A percentile compares a stretch with the other conserved stretches of the same genome.
Evolutionary conservation across 2,329 filamentous ascomycete species (phyloP).

Genomic region (Trichoderma lentiforme): DNA sequence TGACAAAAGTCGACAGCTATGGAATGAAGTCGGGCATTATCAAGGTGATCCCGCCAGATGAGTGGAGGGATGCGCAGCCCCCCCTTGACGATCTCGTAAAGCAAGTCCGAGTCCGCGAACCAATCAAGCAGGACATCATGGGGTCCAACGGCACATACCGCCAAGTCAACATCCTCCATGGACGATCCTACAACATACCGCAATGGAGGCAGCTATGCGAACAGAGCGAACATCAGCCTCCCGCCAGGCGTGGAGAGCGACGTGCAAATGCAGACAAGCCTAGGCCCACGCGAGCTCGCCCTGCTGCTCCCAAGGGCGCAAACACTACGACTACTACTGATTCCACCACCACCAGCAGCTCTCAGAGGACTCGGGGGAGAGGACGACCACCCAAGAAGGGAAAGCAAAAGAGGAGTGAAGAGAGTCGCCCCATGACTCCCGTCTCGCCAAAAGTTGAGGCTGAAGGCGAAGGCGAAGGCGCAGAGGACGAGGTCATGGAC

Average conservation of each 20-base stretch:
- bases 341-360: conserved; percentile 19
- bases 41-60: conserved; percentile 87
- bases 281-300: conserved; percentile 42
- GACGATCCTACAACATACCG: conserved; percentile 91
- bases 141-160: conserved; percentile 93
- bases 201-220: conserved; percentile 94
- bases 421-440: conserved; percentile 56
- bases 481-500: conserved; percentile 37
- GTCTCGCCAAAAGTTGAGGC: conserved; percentile 49
- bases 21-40: conserved; percentile 98
- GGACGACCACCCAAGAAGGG: conserved; percentile 39
- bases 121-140: conserved; percentile 97
- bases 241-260: conserved; percentile 80
- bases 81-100: conserved; percentile 82
- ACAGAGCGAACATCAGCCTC: conserved; percentile 92
- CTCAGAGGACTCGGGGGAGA: conserved; percentile 40
- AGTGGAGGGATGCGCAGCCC: conserved; percentile 84
- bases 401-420: conserved; percentile 38
- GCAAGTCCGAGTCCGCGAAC: conserved; percentile 88
- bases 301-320: conserved; percentile 32
- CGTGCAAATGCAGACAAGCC: conserved; percentile 59
- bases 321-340: conserved; percentile 29
- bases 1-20: conserved; percentile 83
- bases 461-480: conserved; percentile 28
- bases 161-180: conserved; percentile 94